phyloP scores from a whole-genome alignment of 805 yeast genomes.

The Lachancea nothofagi region DNA sequence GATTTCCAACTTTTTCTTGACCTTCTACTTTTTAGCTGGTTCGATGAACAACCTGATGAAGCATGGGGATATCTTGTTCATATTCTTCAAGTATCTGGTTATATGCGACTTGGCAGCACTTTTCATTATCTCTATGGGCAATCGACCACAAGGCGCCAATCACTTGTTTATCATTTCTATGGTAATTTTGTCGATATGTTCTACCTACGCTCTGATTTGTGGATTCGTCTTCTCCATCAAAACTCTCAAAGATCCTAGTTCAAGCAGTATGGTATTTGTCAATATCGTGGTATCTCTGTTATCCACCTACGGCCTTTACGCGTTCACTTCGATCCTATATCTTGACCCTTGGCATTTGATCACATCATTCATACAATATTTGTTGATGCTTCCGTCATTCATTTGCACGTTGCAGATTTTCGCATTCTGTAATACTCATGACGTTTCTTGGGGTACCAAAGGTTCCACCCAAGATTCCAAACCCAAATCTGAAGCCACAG shows the following conservation, averaged over 20 bases:
- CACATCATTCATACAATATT: conserved; percentile 83
- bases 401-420: conserved; percentile 90
- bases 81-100: conserved; percentile 79
- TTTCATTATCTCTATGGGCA: conserved; percentile 91
- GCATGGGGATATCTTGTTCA: conserved; percentile 75
- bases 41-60: conserved; percentile 56
- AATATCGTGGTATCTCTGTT: conserved; percentile 78
- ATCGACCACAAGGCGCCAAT: conserved; percentile 94
- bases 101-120: conserved; percentile 80
- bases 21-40: conserved; percentile 90
- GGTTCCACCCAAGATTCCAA: conserved; percentile 77
- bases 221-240: conserved; percentile 74
- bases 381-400: conserved; percentile 83
- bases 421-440: conserved; percentile 97
- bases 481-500: conserved; percentile 74
- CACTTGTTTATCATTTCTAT: conserved; percentile 70
- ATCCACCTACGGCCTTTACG: conserved; percentile 89
- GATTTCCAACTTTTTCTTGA: conserved; percentile 82
- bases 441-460: conserved; percentile 98
- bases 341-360: conserved; percentile 96
- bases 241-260: conserved; percentile 39
- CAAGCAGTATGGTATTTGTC: conserved; percentile 48
- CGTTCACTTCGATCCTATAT: conserved; percentile 74
- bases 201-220: conserved; percentile 71
- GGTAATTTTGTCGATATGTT: conserved; percentile 67